Base-by-base conservation (phyloP, 2,329 filamentous ascomycete genomes). In the Zymoseptoria ardabiliae region DNA sequence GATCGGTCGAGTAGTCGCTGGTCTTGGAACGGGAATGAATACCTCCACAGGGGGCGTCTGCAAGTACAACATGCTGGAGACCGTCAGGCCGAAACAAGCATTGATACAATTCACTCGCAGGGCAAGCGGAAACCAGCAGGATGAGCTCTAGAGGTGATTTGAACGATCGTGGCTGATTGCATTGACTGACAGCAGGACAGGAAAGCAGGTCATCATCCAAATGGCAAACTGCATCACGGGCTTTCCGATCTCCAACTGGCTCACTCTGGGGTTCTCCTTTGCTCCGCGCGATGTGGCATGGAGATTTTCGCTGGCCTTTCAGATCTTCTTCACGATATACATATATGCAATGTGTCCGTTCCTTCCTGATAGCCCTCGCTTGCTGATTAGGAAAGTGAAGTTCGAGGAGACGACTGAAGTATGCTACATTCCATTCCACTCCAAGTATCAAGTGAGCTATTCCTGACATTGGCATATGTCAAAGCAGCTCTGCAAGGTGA, bases 221-320 rank as follows among this genome's bases (percentile, higher is more conserved):
- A 77, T 79, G 60, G 73, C 78, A 25, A 72, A 80, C 68, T 80
- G 80, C 58, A 80, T 78, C n/a, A 76, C 75, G 45, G 78, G 79
- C 62, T 78, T 81, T 62, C 77, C 74, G 49, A 74, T 80, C 60
- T 76, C 74, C 63, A 77, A 79, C 70, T 78, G 78, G 79, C 71
- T 79, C 61, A 77, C 80, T 54, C 77, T 80, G 54, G 79, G 76
- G 19, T 66, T 70, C 58, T 68, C 67, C 10, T 69, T 69, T 52
- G 61, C 78, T 50, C 76, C 77, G 3, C 74, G 60, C 56, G 73
- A 75, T n/a, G 73, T 79, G 17, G 71, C 78, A 25, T 84, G 81
- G 81, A 75, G 81, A 50, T 80, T 83, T 61, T 81, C 81, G 0
- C 74, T 84, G 4, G 67, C 67, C 2, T 80, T 84, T 66, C 82